A percentile compares a stretch with the other conserved stretches of the same genome.
Evolutionary conservation across 2,329 filamentous ascomycete genomes (phyloP).

Genomic region (Cladosporium sp.): DNA sequence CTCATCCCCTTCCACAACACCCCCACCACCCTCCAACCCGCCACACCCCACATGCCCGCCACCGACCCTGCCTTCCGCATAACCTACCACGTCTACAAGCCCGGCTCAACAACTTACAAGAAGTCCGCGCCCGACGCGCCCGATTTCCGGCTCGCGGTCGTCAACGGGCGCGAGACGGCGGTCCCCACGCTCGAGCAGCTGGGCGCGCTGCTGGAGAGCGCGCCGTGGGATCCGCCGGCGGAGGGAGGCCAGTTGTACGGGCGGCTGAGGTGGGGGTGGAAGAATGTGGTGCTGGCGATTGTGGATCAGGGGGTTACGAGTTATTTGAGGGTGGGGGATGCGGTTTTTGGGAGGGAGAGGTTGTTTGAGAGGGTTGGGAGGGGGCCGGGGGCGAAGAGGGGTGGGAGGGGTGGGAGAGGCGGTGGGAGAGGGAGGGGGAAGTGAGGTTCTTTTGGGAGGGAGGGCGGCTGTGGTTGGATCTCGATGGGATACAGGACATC

Average conservation of each 20-base stretch:
- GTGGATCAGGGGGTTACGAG: constrained; percentile 88
- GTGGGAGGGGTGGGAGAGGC: constrained; percentile 27
- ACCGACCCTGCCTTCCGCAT: constrained; percentile 58
- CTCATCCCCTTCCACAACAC: constrained; percentile 68
- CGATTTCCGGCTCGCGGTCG: constrained; percentile 78
- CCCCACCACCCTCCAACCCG: constrained; percentile 23
- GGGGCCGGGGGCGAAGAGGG: constrained; percentile 25
- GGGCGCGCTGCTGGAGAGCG: constrained; percentile 62
- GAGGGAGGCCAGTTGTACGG: constrained; percentile 55
- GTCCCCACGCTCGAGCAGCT: constrained; percentile 72
- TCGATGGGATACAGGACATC: no score
- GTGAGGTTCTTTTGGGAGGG: background rate
- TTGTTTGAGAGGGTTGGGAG: constrained; percentile 56
- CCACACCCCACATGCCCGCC: constrained; percentile 10
- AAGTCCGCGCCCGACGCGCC: constrained; percentile 73
- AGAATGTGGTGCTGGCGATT: constrained; percentile 78
- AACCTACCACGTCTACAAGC: constrained; percentile 78
- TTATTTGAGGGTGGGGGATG: constrained; percentile 75
- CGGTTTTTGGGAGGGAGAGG: constrained; percentile 65
- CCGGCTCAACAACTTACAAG: constrained; percentile 57
- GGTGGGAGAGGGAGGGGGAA: constrained; percentile 30
- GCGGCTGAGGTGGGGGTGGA: constrained; percentile 74
- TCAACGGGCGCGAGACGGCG: constrained; percentile 64
- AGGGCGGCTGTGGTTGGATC: no score
- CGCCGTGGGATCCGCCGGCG: constrained; percentile 59